Base-by-base conservation (phyloP, 2,329 filamentous ascomycete genomes). In the Pseudofabraea citricarpa region DNA sequence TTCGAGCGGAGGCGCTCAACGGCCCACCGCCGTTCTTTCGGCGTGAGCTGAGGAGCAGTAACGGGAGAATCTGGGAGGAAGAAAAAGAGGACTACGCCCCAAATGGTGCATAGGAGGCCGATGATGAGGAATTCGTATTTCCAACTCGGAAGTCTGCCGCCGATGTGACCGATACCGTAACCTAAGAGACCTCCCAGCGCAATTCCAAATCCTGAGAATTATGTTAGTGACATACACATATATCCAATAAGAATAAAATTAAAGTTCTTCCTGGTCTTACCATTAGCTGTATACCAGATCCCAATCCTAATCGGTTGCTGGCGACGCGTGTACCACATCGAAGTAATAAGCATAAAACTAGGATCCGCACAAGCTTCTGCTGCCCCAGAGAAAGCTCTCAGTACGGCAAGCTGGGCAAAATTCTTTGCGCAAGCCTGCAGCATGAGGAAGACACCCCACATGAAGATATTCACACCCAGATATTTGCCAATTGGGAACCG, bases 111-210 rank as follows among this genome's bases (percentile, higher is more conserved):
- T n/a, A 51, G 21, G 9, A 47, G 45, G 5, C 68, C 68, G 5
- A 78, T 78, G 10, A 85, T 71, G 10, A 86, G 60, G 55, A 85
- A 85, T 44, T 84, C 80, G 50, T 81, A 85, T 55, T 80, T 78
- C 81, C 81, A 86, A 0, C 73, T 75, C 0, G 73, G 67, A 16
- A 85, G 66, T 1, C 68, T 64, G 12, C 75, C 77, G 29, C 69
- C 66, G 50, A 79, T 79, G 49, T 80, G 69, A 1, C 80, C 79
- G 36, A 83, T 82, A 0, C 72, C 79, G 46, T 74, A 85, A 0
- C 78, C 81, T 6, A 83, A 56, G 0, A 73, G 68, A 0, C 78
- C 75, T 24, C 49, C 78, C 41, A 79, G 73, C 66, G 79, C 77
- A 16, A 75, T 78, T 2, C 75, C 77, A 10, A 81, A 66, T 2